A percentile compares a stretch with the other conserved stretches of the same genome.
Evolutionary conservation across 352 stramenopile species (phyloP).

Genomic region (Thraustochytrium sp.): DNA sequence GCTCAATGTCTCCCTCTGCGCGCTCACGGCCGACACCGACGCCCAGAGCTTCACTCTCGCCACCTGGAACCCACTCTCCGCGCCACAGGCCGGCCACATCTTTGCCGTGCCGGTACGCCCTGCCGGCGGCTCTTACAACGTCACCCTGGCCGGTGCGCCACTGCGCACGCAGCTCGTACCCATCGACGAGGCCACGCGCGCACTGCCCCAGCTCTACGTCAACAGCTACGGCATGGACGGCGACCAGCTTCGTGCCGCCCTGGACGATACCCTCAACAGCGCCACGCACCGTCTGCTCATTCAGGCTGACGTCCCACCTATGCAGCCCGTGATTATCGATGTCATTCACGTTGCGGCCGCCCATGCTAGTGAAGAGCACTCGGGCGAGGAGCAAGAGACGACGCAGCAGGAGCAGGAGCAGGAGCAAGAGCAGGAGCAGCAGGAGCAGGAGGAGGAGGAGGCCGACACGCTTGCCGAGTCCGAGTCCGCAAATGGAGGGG

Average conservation of each 20-base stretch:
- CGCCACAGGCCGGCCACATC: not conserved
- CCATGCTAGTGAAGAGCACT: not conserved
- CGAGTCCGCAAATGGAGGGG: no score
- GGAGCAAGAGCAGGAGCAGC: no score
- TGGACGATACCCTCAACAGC: slow-evolving; percentile 7
- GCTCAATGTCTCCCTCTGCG: slow-evolving; percentile 83
- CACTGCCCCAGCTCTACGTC: slow-evolving; percentile 45
- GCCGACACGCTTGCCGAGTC: no score
- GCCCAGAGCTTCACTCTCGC: slow-evolving; percentile 60
- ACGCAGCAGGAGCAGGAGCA: not conserved
- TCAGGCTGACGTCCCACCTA: slow-evolving; percentile 59
- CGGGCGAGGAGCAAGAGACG: not conserved
- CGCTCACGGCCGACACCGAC: slow-evolving; percentile 53
- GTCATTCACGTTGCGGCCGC: not conserved
- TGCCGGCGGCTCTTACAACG: not conserved
- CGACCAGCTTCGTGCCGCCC: slow-evolving; percentile 25
- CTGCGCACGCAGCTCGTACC: slow-evolving; percentile 48
- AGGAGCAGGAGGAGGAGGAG: no score
- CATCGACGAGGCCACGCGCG: not conserved
- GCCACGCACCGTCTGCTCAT: slow-evolving; percentile 65
- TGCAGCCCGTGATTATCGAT: slow-evolving; percentile 46
- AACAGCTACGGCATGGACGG: slow-evolving; percentile 43
- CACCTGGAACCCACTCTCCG: slow-evolving; percentile 64
- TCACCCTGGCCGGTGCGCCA: slow-evolving; percentile 43
- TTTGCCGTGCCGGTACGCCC: slow-evolving; percentile 4